Conservation (phyloP, 805 yeast species). For the Candida ascalaphidarum region DNA sequence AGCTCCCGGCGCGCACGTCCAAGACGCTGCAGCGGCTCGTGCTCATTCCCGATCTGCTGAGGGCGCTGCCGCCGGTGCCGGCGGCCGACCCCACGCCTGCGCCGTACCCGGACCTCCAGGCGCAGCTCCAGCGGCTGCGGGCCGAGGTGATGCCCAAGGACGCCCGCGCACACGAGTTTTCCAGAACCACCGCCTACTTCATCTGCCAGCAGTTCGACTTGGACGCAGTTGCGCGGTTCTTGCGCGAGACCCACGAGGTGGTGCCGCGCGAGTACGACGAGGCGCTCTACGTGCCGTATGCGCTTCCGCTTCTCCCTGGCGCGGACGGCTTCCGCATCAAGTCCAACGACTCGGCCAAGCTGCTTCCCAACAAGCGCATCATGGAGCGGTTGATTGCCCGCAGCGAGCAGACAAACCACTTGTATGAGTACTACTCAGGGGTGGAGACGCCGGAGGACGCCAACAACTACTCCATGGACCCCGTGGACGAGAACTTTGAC, state of each 20-base stretch:
- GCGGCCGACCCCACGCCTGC: constrained; percentile 2
- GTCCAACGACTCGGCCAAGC: constrained; percentile 49
- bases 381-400: constrained; percentile 76
- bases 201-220: constrained; percentile 78
- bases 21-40: constrained; percentile 83
- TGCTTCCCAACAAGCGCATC: constrained; percentile 33
- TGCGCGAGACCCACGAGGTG: constrained; percentile 67
- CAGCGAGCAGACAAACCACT: constrained; percentile 83
- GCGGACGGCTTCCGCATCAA: constrained; percentile 67
- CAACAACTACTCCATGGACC: constrained; percentile 38
- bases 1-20: constrained; percentile 68
- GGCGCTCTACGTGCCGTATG: constrained; percentile 84
- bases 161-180: constrained; percentile 51
- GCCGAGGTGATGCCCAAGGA: constrained; percentile 57
- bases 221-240: constrained; percentile 51
- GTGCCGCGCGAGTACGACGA: constrained; percentile 86
- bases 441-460: constrained; percentile 56
- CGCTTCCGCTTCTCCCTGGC: constrained; percentile 82
- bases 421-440: constrained; percentile 85
- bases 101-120: constrained; percentile 10
- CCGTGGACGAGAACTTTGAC: constrained; percentile 31
- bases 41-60: constrained; percentile 61
- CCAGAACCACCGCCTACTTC: constrained; percentile 87
- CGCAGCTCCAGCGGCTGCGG: constrained; percentile 30
- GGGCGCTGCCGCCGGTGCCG: constrained; percentile 9